Evolutionary conservation across 2,329 filamentous ascomycete genomes (phyloP), one percentile per base, ranked within the genome.

Genomic region (Neoascochyta sp.): DNA sequence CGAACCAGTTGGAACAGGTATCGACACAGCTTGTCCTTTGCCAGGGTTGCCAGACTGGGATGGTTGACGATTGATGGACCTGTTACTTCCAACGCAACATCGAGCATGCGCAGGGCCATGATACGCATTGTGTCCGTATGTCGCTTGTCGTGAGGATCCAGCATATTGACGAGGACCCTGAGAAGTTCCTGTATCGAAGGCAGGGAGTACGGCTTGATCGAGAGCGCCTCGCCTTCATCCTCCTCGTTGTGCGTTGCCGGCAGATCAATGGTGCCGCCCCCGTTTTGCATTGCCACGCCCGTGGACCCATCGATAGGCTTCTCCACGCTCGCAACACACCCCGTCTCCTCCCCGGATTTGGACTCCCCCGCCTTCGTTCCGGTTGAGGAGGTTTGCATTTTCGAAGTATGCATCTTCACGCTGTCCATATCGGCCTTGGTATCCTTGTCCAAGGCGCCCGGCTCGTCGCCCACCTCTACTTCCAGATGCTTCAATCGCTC

Each of bases 31-130:
- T 88, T 86, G 61, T 98, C 90, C 60, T 95, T 88, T 1, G 92
- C 92, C 33, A 98, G 76, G 4, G 76, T 79, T 7, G 90, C 89
- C 28, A 98, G 69, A 35, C 84, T 86, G 4, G 90, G 89, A 58
- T 98, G 92, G 42, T 85, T 84, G 27, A 89, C 86, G 56, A 98
- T 95, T 6, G 89, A 94, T 4, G 92, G 90, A 0, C 92, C 92
- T 2, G 92, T 88, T 35, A 98, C 90, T 64, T 98, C 92, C 12
- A 98, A 75, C 2, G 92, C 92, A 24, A 98, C 92, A 60, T 98
- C 92, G 32, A 98, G 92, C 43, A 98, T 96, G 23, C 92, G 80
- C 45, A 98, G 68, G 11, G 92, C 92, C 89, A 98, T 98, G 22
- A 98, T 86, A 48, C 90, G 80, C 83, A 96, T 92, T 1, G 86